A percentile compares a stretch with the other conserved stretches of the same genome.
These are phyloP conservation scores for Dryadomyces quercus-mongolicae DNA, from an alignment of 2,329 filamentous ascomycete species.

Conservation along the genomic window DNA sequence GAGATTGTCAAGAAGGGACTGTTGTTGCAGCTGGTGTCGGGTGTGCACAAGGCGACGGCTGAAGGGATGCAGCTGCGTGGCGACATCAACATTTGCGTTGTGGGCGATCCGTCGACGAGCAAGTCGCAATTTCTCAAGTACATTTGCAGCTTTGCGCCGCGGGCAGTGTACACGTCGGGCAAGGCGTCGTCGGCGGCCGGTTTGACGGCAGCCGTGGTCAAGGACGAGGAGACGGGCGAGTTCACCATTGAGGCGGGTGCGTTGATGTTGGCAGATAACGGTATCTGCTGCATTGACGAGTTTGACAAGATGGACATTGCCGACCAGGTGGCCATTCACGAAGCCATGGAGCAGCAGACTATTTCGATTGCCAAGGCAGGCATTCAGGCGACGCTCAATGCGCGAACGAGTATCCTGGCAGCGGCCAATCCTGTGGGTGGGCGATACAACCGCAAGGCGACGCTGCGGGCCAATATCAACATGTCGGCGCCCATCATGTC, in stretches of 20 bases:
- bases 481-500: slow-evolving; percentile 99
- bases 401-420: slow-evolving; percentile 86
- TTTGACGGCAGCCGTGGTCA: slow-evolving; percentile 92
- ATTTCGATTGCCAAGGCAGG: slow-evolving; percentile 98
- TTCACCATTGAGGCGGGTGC: slow-evolving; percentile 98
- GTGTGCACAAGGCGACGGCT: slow-evolving; percentile 79
- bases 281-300: slow-evolving; percentile 96
- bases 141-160: slow-evolving; percentile 90
- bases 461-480: slow-evolving; percentile 89
- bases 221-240: slow-evolving; percentile 96
- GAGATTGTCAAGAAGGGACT: slow-evolving; percentile 96
- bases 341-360: slow-evolving; percentile 99
- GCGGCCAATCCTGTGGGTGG: slow-evolving; percentile 94
- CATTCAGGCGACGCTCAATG: slow-evolving; percentile 95
- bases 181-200: slow-evolving; percentile 96
- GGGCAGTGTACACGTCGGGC: slow-evolving; percentile 92
- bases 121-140: slow-evolving; percentile 99
- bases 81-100: slow-evolving; percentile 97
- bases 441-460: slow-evolving; percentile 93
- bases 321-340: slow-evolving; percentile 97
- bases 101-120: slow-evolving; percentile 91
- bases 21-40: slow-evolving; percentile 88
- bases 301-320: slow-evolving; percentile 99
- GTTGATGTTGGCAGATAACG: slow-evolving; percentile 93
- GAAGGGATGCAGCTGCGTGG: slow-evolving; percentile 94